Conservation (phyloP, 1,284 basidiomycete species). For the Takashimella tepidaria region DNA sequence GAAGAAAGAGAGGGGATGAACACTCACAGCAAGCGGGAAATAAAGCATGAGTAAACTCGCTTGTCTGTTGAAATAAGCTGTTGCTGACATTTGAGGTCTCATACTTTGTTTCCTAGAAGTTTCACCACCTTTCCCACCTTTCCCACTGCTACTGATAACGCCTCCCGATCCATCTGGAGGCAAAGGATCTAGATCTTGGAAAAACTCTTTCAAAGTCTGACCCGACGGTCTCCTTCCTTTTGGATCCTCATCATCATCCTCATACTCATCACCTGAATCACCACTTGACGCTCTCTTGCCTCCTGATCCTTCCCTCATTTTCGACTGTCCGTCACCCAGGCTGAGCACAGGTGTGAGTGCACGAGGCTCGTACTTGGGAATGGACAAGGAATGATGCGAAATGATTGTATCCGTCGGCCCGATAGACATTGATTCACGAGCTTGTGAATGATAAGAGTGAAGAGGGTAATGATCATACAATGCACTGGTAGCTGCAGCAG, state of each 20-base stretch:
- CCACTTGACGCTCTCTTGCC: not conserved
- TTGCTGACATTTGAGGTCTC: conserved; percentile 25
- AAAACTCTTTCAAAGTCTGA: conserved; percentile 6
- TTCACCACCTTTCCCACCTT: not conserved
- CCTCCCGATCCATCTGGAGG: not conserved
- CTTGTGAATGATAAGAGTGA: not conserved
- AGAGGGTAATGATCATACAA: not conserved
- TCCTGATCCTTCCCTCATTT: too few species aligned
- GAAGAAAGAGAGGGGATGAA: not conserved
- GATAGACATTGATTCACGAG: not conserved
- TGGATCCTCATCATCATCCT: not conserved
- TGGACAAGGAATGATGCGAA: not conserved
- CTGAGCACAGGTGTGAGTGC: not conserved
- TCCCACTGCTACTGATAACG: too few species aligned
- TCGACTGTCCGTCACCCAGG: too few species aligned
- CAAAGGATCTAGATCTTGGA: not conserved
- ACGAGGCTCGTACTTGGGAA: not conserved
- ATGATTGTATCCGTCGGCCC: not conserved
- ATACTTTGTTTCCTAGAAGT: too few species aligned
- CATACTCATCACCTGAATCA: not conserved
- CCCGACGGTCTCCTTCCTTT: not conserved
- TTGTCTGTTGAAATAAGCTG: conserved; percentile 45
- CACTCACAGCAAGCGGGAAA: conserved; percentile 43
- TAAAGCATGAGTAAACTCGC: conserved; percentile 46
- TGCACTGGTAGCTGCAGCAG: not conserved